Conservation (phyloP, 2,329 filamentous ascomycete genomes). For the Fusarium gaditjirri region DNA sequence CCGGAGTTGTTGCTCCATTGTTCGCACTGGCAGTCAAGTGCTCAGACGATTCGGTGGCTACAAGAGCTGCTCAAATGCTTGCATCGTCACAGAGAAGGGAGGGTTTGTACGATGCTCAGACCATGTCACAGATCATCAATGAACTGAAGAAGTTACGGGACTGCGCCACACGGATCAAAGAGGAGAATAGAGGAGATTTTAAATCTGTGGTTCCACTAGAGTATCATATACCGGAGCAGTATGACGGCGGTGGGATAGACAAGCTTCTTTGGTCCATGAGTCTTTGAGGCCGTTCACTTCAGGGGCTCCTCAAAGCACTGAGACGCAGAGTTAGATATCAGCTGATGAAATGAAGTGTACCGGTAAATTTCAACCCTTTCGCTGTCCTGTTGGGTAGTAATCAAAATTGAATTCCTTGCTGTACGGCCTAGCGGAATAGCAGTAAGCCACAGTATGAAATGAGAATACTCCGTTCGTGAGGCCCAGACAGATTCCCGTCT, state of each 20-base stretch:
- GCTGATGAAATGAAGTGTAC: background rate
- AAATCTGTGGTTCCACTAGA: background rate
- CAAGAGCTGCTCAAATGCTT: conserved; percentile 17
- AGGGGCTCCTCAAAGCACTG: fast-evolving
- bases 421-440: background rate
- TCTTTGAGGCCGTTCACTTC: background rate
- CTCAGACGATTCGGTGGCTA: conserved; percentile 14
- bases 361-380: too few relatives aligned
- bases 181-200: fast-evolving
- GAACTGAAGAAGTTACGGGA: background rate
- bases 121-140: conserved; percentile 12
- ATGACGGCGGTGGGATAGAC: conserved; percentile 9
- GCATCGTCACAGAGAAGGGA: conserved; percentile 19
- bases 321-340: too few relatives aligned
- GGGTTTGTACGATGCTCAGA: conserved; percentile 29
- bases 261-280: conserved; percentile 11
- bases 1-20: conserved; percentile 27
- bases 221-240: background rate
- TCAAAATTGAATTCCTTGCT: background rate
- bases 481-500: too few relatives aligned
- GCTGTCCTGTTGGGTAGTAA: background rate
- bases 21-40: conserved; percentile 32
- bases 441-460: background rate
- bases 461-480: too few relatives aligned
- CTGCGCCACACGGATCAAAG: fast-evolving